Evolutionary conservation across 805 yeast species (phyloP), one percentile per base, ranked within the genome.

Genomic region (Wickerhamiella musiphila): DNA sequence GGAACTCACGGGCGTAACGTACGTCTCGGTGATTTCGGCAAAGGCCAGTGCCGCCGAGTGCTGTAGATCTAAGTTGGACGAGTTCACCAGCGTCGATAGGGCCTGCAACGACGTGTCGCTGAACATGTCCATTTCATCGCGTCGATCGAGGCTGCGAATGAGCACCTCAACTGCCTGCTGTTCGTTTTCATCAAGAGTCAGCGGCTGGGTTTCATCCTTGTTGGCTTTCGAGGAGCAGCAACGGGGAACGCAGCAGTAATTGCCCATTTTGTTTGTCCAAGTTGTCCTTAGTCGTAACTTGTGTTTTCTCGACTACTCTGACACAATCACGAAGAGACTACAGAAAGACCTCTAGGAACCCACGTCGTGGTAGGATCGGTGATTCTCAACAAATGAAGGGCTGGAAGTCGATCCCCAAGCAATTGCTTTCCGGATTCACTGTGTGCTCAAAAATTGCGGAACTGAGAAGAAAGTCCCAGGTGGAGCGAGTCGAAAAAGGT

Each of bases 21-120:
- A 58, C 53, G 90, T 90, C 51, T 90, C 98, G 23, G 98, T 90
- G 35, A 90, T 86, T 54, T 90, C 98, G 11, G 96, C 96, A 63
- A 90, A 90, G 5, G 98, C 96, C 41, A 90, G 65, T 5, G 98
- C 96, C 3, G 98, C 98, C 52, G 93, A 77, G 51, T 96, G 71
- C 57, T 86, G 96, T 35, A 90, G 65, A 54, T 90, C 95, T 40
- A 86, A 70, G 51, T 90, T 90, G 45, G 90, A 95, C 2, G 94
- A 81, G 52, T 86, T 81, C 2, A 90, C 98, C 45, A 90, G 65
- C 1, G 95, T 86, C 37, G 86, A 76, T 40, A 90, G 65, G 2
- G 96, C 95, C 41, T 78, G 68, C 32, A 90, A 61, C 25, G 74
- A 73, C 3, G 93, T 86, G 42, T 73, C 74, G 35, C 73, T 65